Percentiles rank a stretch among this genome's conserved stretches.
phyloP scores from a whole-genome alignment of 192 early-diverging fungal species.

The Backusella mclennaniae region DNA sequence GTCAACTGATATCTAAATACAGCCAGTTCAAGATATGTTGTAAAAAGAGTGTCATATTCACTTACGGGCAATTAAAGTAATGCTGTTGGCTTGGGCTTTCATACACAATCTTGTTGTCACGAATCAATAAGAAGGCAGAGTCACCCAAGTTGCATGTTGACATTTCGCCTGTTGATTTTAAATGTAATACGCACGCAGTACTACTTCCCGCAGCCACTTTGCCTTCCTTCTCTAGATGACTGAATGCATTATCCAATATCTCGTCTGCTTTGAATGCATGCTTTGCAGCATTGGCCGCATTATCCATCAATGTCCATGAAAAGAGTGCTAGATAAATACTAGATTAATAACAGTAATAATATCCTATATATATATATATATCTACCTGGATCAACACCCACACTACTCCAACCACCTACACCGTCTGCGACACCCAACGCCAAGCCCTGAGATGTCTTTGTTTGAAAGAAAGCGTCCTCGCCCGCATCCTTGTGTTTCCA shows the following conservation, averaged over 20 bases:
- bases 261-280: conserved; percentile 47
- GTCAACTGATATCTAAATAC: conserved; percentile 50
- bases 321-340: conserved; percentile 43
- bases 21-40: too few species aligned
- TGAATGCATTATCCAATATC: conserved; percentile 52
- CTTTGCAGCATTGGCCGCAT: conserved; percentile 51
- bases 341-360: too few species aligned
- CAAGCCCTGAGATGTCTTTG: conserved; percentile 46
- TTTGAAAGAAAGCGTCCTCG: conserved; percentile 61
- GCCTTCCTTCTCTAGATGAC: conserved; percentile 43
- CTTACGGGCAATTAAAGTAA: conserved; percentile 61
- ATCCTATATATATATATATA: not conserved
- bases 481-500: conserved; percentile 53
- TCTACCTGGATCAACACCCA: conserved; percentile 33
- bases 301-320: conserved; percentile 62
- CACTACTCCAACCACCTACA: conserved; percentile 60
- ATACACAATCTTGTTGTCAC: conserved; percentile 51
- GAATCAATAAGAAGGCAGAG: conserved; percentile 55
- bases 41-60: not conserved
- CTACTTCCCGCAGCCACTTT: conserved; percentile 56
- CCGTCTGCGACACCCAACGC: conserved; percentile 62
- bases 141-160: conserved; percentile 56
- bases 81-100: conserved; percentile 61
- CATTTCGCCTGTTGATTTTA: conserved; percentile 52
- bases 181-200: conserved; percentile 56